Evolutionary conservation across 768 basidiomycete species (phyloP).

Genomic region (Pholiota conissans): DNA sequence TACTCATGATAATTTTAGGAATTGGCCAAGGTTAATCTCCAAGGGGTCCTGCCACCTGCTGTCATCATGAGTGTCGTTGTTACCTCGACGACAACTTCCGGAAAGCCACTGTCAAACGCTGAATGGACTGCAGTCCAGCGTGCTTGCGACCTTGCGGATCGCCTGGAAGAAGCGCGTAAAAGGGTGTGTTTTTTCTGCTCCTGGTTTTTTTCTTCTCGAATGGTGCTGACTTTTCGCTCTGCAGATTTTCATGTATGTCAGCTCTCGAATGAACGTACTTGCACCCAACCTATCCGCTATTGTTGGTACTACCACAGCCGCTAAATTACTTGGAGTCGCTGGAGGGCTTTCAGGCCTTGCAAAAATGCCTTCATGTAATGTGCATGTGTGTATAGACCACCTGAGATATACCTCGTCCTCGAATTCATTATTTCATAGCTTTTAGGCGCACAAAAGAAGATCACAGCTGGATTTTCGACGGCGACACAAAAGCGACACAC

Average conservation of each 20-base stretch:
- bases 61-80: slow-evolving; percentile 96
- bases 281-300: slow-evolving; percentile 98
- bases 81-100: slow-evolving; percentile 89
- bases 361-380: slow-evolving; percentile 95
- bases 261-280: slow-evolving; percentile 97
- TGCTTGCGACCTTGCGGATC: slow-evolving; percentile 88
- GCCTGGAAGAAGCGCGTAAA: slow-evolving; percentile 86
- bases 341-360: slow-evolving; percentile 89
- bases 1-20: slow-evolving; percentile 48
- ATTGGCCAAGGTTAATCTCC: slow-evolving; percentile 81
- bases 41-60: slow-evolving; percentile 80
- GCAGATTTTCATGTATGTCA: slow-evolving; percentile 98
- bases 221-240: not conserved
- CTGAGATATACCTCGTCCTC: not conserved
- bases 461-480: slow-evolving; percentile 90
- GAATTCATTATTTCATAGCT: slow-evolving; percentile 58
- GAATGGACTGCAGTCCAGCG: slow-evolving; percentile 82
- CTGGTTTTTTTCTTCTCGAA: not conserved
- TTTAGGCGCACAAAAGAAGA: slow-evolving; percentile 91
- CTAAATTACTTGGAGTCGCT: slow-evolving; percentile 95
- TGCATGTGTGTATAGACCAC: slow-evolving; percentile 63
- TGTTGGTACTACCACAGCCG: slow-evolving; percentile 97
- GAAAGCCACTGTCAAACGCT: slow-evolving; percentile 63
- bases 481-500: slow-evolving; percentile 88
- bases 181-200: slow-evolving; percentile 47